A percentile compares a stretch with the other conserved stretches of the same genome.
Evolutionary conservation across 768 basidiomycete species (phyloP).

Genomic region (Lentinus brumalis): DNA sequence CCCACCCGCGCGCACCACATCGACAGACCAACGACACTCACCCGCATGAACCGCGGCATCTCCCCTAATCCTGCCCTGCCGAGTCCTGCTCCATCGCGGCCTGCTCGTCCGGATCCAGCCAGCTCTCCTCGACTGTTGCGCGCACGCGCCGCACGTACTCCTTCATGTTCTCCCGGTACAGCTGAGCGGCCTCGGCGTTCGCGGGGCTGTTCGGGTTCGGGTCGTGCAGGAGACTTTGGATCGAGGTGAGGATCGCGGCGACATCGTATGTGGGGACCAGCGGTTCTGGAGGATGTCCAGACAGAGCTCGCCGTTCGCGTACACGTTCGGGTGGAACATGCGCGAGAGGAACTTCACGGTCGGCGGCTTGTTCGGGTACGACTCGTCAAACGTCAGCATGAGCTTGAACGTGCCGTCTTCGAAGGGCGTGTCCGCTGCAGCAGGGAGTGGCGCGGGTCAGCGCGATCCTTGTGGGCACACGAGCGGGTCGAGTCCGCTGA

Average conservation of each 20-base stretch:
- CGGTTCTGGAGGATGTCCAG: slow-evolving; percentile 98
- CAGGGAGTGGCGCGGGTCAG: background rate
- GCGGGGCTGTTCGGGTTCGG: slow-evolving; percentile 98
- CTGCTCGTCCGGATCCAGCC: slow-evolving; percentile 78
- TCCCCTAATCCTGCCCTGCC: background rate
- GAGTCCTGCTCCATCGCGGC: slow-evolving; percentile 56
- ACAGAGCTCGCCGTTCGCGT: slow-evolving; percentile 97
- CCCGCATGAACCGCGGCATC: background rate
- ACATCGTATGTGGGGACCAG: slow-evolving; percentile 99
- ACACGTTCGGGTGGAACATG: slow-evolving; percentile 99
- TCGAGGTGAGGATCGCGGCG: slow-evolving; percentile 94
- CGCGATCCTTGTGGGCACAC: background rate
- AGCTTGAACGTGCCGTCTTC: slow-evolving; percentile 99
- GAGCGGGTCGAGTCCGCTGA: background rate
- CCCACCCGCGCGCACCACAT: background rate
- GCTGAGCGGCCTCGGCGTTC: slow-evolving; percentile 95
- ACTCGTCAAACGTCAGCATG: slow-evolving; percentile 92
- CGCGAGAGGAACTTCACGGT: slow-evolving; percentile 95
- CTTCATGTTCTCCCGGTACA: slow-evolving; percentile 98
- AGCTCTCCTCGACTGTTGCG: slow-evolving; percentile 91
- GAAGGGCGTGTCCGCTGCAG: slow-evolving; percentile 92
- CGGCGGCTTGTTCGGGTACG: slow-evolving; percentile 98
- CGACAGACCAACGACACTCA: background rate
- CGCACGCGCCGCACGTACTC: slow-evolving; percentile 95
- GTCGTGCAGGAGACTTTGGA: slow-evolving; percentile 94